phyloP scores from a whole-genome alignment of 164 flowering plant genomes.

The Pachysandra terminalis region DNA sequence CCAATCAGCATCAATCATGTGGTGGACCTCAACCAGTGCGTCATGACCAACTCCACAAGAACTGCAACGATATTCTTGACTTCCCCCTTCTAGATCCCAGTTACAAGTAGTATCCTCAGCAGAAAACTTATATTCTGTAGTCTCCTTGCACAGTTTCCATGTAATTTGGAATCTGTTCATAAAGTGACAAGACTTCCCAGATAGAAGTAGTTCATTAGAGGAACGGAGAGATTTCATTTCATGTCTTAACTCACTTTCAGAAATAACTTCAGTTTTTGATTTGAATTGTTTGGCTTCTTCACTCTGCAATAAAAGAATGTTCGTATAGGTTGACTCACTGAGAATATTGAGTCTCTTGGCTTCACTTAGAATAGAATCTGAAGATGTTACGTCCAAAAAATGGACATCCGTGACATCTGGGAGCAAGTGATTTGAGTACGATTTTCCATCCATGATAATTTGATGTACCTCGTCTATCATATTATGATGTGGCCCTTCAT shows the following conservation, averaged over 20 bases:
- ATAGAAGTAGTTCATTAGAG: constrained; percentile 31
- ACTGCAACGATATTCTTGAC: constrained; percentile 21
- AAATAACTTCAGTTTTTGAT: constrained; percentile 24
- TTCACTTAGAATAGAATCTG: constrained; percentile 55
- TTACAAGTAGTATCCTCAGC: constrained; percentile 10
- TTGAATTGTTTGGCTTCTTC: constrained; percentile 54
- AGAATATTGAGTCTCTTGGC: constrained; percentile 54
- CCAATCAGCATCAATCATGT: constrained; percentile 90
- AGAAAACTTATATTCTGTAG: constrained; percentile 4
- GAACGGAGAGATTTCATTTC: constrained; percentile 15
- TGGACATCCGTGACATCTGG: constrained; percentile 43
- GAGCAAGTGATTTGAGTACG: constrained; percentile 28
- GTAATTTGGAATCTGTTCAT: constrained; percentile 73
- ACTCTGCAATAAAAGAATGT: constrained; percentile 45
- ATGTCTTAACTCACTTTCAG: constrained; percentile 25
- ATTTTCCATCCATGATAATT: constrained; percentile 45
- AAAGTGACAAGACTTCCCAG: constrained; percentile 51
- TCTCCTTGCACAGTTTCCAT: constrained; percentile 37
- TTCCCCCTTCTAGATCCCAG: constrained; percentile 10
- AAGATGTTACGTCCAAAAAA: constrained; percentile 43
- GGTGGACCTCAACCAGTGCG: constrained; percentile 44
- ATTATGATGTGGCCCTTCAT: constrained; percentile 16
- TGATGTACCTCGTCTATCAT: constrained; percentile 39
- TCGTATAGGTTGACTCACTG: constrained; percentile 50
- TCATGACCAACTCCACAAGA: constrained; percentile 40